Evolutionary conservation across 2,329 filamentous ascomycete genomes (phyloP).

Genomic region (Chaetoscypha palmicola): DNA sequence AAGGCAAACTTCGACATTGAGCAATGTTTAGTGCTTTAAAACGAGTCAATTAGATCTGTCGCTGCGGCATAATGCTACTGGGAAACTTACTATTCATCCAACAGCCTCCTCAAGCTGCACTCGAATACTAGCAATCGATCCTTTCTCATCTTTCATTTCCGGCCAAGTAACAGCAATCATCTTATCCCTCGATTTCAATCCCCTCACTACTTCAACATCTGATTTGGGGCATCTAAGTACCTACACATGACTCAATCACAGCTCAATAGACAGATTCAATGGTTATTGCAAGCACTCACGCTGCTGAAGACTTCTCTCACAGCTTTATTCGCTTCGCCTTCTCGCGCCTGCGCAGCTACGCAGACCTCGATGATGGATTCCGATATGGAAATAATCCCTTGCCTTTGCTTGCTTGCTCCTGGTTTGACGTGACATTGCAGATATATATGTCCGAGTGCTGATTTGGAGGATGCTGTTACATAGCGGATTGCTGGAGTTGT

Average conservation of each 20-base stretch:
- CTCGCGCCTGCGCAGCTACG: conserved; percentile 56
- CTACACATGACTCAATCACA: conserved; percentile 30
- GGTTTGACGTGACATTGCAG: conserved; percentile 63
- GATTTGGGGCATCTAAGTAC: conserved; percentile 56
- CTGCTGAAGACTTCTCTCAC: conserved; percentile 56
- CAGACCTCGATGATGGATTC: conserved; percentile 55
- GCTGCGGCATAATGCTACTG: too few species aligned
- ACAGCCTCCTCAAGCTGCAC: conserved; percentile 20
- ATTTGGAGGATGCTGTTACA: conserved; percentile 42
- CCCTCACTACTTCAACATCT: conserved; percentile 53
- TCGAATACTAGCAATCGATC: conserved; percentile 23
- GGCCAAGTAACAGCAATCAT: conserved; percentile 37
- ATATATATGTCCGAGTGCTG: conserved; percentile 42
- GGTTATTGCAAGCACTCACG: conserved; percentile 32
- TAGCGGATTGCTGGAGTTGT: conserved; percentile 37
- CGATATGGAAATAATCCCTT: conserved; percentile 52
- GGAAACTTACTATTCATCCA: too few species aligned
- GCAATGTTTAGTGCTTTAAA: too few species aligned
- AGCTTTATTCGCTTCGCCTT: conserved; percentile 64
- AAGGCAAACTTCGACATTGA: too few species aligned
- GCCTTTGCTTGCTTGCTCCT: conserved; percentile 51
- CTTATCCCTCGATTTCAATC: conserved; percentile 59
- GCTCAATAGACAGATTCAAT: neutral
- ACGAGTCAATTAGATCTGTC: too few species aligned
- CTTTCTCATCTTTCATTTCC: conserved; percentile 29